phyloP scores from a whole-genome alignment of 345 rosid species.

The Sapria himalayana region DNA sequence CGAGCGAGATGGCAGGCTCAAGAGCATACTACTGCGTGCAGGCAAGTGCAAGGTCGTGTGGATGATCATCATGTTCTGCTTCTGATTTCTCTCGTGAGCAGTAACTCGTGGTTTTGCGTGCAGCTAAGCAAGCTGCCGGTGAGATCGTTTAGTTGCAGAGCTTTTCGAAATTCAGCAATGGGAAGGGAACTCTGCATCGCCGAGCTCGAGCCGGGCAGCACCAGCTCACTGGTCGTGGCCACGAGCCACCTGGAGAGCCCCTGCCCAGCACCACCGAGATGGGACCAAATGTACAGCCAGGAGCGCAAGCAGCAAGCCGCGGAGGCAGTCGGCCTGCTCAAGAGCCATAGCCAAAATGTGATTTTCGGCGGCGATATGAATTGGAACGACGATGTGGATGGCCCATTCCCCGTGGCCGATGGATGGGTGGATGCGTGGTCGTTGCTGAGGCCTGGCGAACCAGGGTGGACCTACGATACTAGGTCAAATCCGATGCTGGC shows the following conservation, averaged over 20 bases:
- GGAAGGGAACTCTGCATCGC: constrained; percentile 68
- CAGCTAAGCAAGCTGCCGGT: constrained; percentile 72
- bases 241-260: constrained; percentile 99
- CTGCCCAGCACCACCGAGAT: constrained; percentile 70
- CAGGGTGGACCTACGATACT: constrained; percentile 81
- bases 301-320: constrained; percentile 74
- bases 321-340: constrained; percentile 31
- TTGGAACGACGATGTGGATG: constrained; percentile 85
- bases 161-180: constrained; percentile 59
- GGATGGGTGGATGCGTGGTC: constrained; percentile 78
- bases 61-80: too few species aligned
- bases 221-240: constrained; percentile 41
- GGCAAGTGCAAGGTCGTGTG: too few species aligned
- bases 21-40: constrained; percentile 65
- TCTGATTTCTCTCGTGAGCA: too few species aligned
- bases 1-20: constrained; percentile 17
- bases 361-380: constrained; percentile 87
- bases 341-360: constrained; percentile 37
- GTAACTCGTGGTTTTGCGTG: constrained; percentile 9
- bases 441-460: constrained; percentile 44
- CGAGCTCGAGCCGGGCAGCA: constrained; percentile 40
- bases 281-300: constrained; percentile 94
- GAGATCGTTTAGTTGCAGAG: constrained; percentile 35
- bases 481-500: constrained; percentile 79
- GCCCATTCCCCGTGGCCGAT: constrained; percentile 42